phyloP scores from a whole-genome alignment of 192 early-diverging fungal genomes.

The Coemansia sp. region DNA sequence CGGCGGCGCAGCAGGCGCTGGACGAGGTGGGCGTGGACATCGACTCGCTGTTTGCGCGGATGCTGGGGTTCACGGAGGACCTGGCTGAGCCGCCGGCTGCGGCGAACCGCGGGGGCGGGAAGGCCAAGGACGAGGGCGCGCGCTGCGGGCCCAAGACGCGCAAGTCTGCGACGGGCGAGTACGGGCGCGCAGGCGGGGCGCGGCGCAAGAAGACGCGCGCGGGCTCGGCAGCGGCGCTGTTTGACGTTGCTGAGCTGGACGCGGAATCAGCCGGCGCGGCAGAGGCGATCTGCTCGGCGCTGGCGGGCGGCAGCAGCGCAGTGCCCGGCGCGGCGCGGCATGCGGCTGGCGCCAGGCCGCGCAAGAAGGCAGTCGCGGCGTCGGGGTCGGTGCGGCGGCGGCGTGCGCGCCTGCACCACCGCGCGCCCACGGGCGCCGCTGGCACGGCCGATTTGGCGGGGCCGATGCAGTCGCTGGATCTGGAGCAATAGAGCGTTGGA shows the following conservation, averaged over 20 bases:
- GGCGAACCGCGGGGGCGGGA: background rate
- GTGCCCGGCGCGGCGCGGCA: constrained; percentile 7
- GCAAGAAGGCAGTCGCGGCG: constrained; percentile 36
- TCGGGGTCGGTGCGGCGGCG: constrained; percentile 39
- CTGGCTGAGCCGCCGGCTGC: constrained; percentile 14
- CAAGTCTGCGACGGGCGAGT: background rate
- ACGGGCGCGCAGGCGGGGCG: background rate
- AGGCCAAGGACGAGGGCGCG: background rate
- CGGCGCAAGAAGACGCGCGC: constrained; percentile 27
- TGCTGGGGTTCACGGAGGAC: constrained; percentile 50
- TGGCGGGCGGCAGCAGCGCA: constrained; percentile 8
- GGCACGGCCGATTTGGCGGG: background rate
- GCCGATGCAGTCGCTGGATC: constrained; percentile 22
- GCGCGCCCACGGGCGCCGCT: constrained; percentile 15
- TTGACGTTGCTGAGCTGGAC: constrained; percentile 36
- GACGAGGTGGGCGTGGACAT: constrained; percentile 40
- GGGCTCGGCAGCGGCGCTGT: constrained; percentile 10
- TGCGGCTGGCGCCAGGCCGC: constrained; percentile 6
- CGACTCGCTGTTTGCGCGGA: constrained; percentile 43
- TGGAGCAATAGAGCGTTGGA: constrained; percentile 7
- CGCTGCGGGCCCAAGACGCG: background rate
- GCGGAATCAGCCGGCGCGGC: constrained; percentile 22
- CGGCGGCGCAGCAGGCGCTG: background rate
- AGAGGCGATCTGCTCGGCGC: constrained; percentile 30
- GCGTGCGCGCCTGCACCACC: constrained; percentile 36